Evolutionary conservation across 768 basidiomycete genomes (phyloP).

Genomic region (Hygrophorus russula): DNA sequence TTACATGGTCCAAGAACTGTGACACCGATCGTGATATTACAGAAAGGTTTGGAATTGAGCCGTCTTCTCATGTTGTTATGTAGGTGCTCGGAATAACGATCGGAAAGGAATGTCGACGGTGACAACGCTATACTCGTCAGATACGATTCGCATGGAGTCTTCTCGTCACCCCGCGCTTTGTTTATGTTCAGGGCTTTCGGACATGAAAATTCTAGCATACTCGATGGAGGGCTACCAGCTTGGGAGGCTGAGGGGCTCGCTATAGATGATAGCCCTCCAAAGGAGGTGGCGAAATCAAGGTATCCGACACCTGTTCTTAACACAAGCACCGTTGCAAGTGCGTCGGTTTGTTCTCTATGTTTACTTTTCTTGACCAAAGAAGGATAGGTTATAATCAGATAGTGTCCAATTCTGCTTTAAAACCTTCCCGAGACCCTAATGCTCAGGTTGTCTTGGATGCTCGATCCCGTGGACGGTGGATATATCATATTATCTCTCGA

Average conservation of each 20-base stretch:
- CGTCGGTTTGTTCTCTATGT: conserved; percentile 6
- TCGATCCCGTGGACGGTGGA: conserved; percentile 69
- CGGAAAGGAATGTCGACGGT: too few species aligned
- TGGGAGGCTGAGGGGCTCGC: conserved; percentile 63
- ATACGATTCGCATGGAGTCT: conserved; percentile 86
- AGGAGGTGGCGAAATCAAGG: conserved; percentile 14
- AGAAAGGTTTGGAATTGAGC: conserved; percentile 63
- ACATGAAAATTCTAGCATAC: conserved; percentile 73
- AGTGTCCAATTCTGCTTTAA: conserved; percentile 50
- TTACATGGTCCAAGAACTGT: conserved; percentile 2
- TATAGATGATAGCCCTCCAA: conserved; percentile 29
- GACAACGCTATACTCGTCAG: conserved; percentile 21
- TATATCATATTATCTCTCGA: conserved; percentile 1
- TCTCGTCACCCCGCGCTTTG: conserved; percentile 84
- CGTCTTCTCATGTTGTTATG: conserved; percentile 76
- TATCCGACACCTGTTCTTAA: conserved; percentile 50
- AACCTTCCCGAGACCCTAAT: conserved; percentile 25
- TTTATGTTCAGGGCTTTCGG: conserved; percentile 94
- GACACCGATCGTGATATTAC: not conserved
- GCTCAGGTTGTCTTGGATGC: conserved; percentile 82
- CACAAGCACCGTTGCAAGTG: conserved; percentile 36
- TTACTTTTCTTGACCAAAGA: not conserved
- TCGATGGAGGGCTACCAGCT: conserved; percentile 86
- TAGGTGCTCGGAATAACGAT: conserved; percentile 20
- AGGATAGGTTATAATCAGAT: conserved; percentile 70